phyloP scores from a whole-genome alignment of 495 filamentous ascomycete species.

The Aspergillus leporis region DNA sequence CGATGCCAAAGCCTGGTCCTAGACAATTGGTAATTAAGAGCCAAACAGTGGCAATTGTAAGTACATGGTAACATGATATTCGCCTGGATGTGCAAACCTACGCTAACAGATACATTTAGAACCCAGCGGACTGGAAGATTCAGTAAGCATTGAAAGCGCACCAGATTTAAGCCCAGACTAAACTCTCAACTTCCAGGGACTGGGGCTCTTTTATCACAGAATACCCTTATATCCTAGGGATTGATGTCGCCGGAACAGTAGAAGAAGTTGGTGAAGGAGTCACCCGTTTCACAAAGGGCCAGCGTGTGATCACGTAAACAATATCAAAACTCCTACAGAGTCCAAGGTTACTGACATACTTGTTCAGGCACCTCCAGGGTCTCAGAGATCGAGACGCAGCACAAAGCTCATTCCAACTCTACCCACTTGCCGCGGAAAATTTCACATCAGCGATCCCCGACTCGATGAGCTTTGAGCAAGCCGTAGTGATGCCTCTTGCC shows the following conservation, averaged over 20 bases:
- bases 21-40: conserved; percentile 35
- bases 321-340: background rate
- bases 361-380: conserved; percentile 1
- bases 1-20: conserved; percentile 28
- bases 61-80: background rate
- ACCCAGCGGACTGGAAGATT: conserved; percentile 46
- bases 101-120: conserved; percentile 11
- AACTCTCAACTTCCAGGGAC: background rate
- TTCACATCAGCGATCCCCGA: conserved; percentile 49
- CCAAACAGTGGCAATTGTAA: conserved; percentile 30
- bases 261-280: conserved; percentile 46
- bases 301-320: background rate
- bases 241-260: conserved; percentile 56
- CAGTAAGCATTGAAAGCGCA: conserved; percentile 19
- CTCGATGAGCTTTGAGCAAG: conserved; percentile 44
- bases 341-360: background rate
- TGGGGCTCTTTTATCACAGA: conserved; percentile 13
- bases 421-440: conserved; percentile 36
- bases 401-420: conserved; percentile 49
- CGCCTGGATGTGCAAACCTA: background rate
- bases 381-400: conserved; percentile 18
- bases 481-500: conserved; percentile 52
- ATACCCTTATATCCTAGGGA: conserved; percentile 55
- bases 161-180: background rate
- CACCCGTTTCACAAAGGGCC: background rate